phyloP scores from a whole-genome alignment of 768 basidiomycete species.

The Lentinus tigrinus region DNA sequence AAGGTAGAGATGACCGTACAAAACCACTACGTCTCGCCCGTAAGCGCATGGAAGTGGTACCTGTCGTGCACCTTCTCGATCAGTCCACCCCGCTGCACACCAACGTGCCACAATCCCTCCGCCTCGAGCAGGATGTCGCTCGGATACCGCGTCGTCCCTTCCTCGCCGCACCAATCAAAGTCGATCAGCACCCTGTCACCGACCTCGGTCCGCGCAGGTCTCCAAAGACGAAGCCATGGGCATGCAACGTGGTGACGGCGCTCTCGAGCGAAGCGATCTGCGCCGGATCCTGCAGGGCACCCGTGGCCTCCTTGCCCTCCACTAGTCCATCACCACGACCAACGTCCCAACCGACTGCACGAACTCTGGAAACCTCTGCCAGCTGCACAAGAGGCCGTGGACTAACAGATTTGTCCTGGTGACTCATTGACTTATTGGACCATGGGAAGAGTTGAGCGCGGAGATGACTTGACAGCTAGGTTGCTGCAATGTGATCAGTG shows the following conservation, averaged over 20 bases:
- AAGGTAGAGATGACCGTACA: too few species aligned
- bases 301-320: background rate
- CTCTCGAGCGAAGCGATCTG: background rate
- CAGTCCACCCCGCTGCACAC: conserved; percentile 6
- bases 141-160: conserved; percentile 19
- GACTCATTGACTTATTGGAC: too few species aligned
- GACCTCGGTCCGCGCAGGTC: conserved; percentile 26
- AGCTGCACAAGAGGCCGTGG: too few species aligned
- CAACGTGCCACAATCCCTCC: background rate
- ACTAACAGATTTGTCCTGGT: too few species aligned
- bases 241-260: conserved; percentile 18
- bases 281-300: background rate
- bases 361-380: conserved; percentile 1
- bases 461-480: too few species aligned
- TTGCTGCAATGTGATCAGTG: too few species aligned
- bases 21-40: too few species aligned
- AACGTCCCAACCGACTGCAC: conserved; percentile 2
- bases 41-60: background rate
- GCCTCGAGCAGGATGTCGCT: conserved; percentile 8
- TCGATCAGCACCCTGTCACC: conserved; percentile 11
- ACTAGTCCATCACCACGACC: conserved; percentile 20
- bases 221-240: conserved; percentile 27
- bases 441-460: too few species aligned
- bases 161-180: conserved; percentile 26
- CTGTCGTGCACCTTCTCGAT: conserved; percentile 12